These are phyloP conservation scores for Phytopythium vexans DNA, from an alignment of 352 stramenopile species.

Conservation along the genomic window DNA sequence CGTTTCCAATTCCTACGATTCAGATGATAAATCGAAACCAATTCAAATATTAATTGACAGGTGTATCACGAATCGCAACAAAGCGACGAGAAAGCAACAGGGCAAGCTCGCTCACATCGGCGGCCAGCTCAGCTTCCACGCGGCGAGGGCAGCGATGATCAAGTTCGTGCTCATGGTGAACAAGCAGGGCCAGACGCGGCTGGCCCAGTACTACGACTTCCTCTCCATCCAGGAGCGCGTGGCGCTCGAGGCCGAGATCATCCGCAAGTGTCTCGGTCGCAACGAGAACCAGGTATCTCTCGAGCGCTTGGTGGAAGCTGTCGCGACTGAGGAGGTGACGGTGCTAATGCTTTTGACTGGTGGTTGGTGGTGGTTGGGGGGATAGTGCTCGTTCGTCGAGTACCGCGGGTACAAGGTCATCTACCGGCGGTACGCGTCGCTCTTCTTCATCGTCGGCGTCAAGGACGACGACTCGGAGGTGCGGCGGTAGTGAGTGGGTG, in stretches of 20 bases:
- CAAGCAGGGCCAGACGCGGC: slow-evolving; percentile 99
- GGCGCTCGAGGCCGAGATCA: slow-evolving; percentile 98
- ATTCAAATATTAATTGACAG: neutral
- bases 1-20: neutral
- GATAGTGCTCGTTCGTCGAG: slow-evolving; percentile 99
- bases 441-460: slow-evolving; percentile 99
- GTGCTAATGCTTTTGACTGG: no score
- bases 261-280: slow-evolving; percentile 98
- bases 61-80: neutral
- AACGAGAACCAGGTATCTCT: slow-evolving; percentile 91
- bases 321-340: neutral
- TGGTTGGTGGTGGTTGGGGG: slow-evolving; percentile 9
- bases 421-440: slow-evolving; percentile 98
- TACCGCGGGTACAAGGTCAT: slow-evolving; percentile 99
- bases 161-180: slow-evolving; percentile 98
- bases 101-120: neutral
- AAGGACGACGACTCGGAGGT: slow-evolving; percentile 94
- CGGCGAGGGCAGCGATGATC: slow-evolving; percentile 66
- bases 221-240: slow-evolving; percentile 98
- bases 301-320: neutral
- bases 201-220: slow-evolving; percentile 99
- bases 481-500: neutral
- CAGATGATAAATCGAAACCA: neutral
- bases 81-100: neutral
- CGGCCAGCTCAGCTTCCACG: neutral